Evolutionary conservation across 257 asterid species (phyloP).

Genomic region (Solanum tarapatanum): DNA sequence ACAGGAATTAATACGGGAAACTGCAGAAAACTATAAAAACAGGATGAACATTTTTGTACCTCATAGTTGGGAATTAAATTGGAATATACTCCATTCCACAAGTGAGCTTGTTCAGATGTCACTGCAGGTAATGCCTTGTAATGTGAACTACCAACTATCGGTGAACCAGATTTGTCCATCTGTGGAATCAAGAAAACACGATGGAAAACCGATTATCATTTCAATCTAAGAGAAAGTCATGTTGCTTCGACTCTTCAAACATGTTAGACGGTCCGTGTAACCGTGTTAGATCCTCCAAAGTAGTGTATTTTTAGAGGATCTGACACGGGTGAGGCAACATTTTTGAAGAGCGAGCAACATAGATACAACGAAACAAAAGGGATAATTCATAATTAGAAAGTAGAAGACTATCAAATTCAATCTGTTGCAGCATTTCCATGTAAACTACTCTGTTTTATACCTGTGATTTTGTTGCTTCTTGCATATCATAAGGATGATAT

Average conservation of each 20-base stretch:
- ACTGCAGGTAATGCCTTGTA: conserved; percentile 12
- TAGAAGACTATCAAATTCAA: background rate
- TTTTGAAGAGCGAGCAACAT: background rate
- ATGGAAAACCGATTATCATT: background rate
- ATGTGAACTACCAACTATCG: conserved; percentile 11
- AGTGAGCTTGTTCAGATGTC: conserved; percentile 19
- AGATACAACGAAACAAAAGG: background rate
- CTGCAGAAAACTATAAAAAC: background rate
- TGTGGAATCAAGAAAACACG: background rate
- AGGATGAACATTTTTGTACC: conserved; percentile 4
- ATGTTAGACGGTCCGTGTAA: background rate
- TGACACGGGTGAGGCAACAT: background rate
- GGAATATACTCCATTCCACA: conserved; percentile 22
- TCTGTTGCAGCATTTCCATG: background rate
- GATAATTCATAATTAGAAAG: background rate
- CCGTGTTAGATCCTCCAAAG: background rate
- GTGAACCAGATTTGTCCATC: conserved; percentile 14
- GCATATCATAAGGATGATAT: conserved; percentile 34
- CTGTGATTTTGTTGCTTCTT: conserved; percentile 25
- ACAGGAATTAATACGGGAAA: background rate
- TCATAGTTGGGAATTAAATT: conserved; percentile 11
- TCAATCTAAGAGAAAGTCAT: background rate
- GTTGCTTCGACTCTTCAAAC: background rate
- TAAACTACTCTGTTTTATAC: conserved; percentile 4
- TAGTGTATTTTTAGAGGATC: background rate